Evolutionary conservation across 352 stramenopile species (phyloP).

Genomic region (Pseudoperonospora humuli): DNA sequence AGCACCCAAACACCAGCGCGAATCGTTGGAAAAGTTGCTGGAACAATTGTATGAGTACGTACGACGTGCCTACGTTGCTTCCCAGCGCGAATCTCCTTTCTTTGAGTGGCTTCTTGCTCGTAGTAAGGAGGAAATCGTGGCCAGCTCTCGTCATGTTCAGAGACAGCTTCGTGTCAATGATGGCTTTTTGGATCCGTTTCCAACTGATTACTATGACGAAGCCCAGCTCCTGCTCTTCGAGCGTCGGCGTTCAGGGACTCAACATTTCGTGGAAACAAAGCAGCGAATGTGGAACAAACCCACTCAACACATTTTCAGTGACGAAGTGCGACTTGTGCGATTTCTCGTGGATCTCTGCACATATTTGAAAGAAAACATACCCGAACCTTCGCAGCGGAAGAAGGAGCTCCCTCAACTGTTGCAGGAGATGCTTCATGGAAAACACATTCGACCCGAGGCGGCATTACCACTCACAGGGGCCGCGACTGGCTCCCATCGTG

Average conservation of each 20-base stretch:
- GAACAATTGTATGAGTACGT: constrained; percentile 35
- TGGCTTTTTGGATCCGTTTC: constrained; percentile 48
- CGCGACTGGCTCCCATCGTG: constrained; percentile 23
- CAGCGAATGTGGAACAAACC: constrained; percentile 32
- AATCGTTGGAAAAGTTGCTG: constrained; percentile 32
- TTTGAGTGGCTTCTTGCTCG: constrained; percentile 48
- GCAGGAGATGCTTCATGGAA: constrained; percentile 32
- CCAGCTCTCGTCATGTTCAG: constrained; percentile 29
- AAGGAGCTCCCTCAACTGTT: constrained; percentile 32
- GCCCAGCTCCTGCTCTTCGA: constrained; percentile 35
- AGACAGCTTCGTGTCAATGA: constrained; percentile 22
- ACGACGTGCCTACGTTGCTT: constrained; percentile 25
- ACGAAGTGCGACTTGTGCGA: constrained; percentile 48
- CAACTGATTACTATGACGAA: constrained; percentile 30
- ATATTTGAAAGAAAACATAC: constrained; percentile 52
- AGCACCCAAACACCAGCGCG: constrained; percentile 33
- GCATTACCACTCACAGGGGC: constrained; percentile 35
- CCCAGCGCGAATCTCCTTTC: constrained; percentile 38
- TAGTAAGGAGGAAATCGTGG: constrained; percentile 38
- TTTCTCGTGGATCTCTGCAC: constrained; percentile 56
- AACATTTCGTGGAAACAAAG: constrained; percentile 35
- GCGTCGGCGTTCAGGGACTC: constrained; percentile 24
- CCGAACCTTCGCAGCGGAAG: constrained; percentile 41
- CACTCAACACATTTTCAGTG: constrained; percentile 45
- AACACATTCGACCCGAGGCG: constrained; percentile 41